Percentiles rank a stretch among this genome's conserved stretches.
Conservation (phyloP, 192 early-diverging fungal genomes). For the Jimgerdemannia flammicorona region DNA sequence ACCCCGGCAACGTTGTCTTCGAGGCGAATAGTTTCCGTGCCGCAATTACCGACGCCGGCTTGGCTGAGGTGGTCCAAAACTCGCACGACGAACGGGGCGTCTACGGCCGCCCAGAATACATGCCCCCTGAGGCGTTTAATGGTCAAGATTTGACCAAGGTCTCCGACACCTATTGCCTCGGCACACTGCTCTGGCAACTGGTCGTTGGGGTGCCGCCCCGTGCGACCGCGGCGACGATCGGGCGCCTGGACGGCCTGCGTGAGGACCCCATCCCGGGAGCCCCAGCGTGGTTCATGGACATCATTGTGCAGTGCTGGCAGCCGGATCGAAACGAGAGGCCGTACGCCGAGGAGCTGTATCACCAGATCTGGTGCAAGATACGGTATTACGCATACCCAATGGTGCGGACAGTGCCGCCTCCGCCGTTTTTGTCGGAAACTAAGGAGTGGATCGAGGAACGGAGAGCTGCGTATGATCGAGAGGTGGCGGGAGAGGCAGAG, state of each 20-base stretch:
- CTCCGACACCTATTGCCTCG: neutral
- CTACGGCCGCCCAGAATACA: neutral
- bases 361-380: too few species aligned
- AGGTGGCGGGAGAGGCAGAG: too few species aligned
- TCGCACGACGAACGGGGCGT: neutral
- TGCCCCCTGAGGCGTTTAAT: neutral
- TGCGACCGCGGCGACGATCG: neutral
- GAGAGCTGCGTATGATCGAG: too few species aligned
- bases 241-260: neutral
- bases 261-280: neutral
- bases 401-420: neutral
- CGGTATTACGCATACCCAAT: too few species aligned
- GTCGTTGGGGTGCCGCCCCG: neutral
- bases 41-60: neutral
- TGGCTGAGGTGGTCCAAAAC: neutral
- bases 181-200: neutral
- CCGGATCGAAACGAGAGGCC: neutral
- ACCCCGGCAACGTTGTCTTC: neutral
- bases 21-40: neutral
- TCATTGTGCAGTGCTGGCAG: neutral
- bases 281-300: neutral
- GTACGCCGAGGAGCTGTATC: neutral
- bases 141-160: neutral
- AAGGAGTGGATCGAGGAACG: too few species aligned
- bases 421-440: too few species aligned